These are phyloP conservation scores for Huntiella bhutanensis DNA, from an alignment of 2,329 filamentous ascomycete genomes.

Conservation along the genomic window DNA sequence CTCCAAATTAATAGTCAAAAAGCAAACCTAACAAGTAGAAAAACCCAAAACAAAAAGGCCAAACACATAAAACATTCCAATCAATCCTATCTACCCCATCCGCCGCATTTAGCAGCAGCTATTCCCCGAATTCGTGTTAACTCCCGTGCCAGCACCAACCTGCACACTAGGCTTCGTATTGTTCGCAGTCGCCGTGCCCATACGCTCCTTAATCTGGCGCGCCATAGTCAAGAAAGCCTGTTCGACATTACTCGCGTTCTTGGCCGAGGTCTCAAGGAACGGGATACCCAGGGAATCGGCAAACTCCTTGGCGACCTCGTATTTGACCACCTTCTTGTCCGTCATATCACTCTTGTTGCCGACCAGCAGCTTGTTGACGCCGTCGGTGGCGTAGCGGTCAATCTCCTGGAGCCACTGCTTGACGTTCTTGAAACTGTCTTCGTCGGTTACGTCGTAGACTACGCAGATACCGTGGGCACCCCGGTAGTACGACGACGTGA, in stretches of 20 bases:
- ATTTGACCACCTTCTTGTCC: constrained; percentile 99
- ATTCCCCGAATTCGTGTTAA: constrained; percentile 67
- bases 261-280: constrained; percentile 98
- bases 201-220: constrained; percentile 98
- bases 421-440: constrained; percentile 99
- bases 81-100: background rate
- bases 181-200: constrained; percentile 86
- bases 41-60: background rate
- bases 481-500: constrained; percentile 98
- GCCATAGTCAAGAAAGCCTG: constrained; percentile 99
- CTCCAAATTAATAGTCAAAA: background rate
- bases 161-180: constrained; percentile 98
- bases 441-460: constrained; percentile 99
- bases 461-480: constrained; percentile 98
- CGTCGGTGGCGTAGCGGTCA: constrained; percentile 95
- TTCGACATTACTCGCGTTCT: constrained; percentile 99
- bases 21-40: background rate
- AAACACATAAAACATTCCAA: background rate
- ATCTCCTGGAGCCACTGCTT: constrained; percentile 99
- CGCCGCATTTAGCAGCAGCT: constrained; percentile 59
- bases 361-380: constrained; percentile 97
- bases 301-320: constrained; percentile 99
- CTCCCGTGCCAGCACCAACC: constrained; percentile 84
- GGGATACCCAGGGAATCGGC: constrained; percentile 96
- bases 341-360: constrained; percentile 99